Percentiles rank a stretch among this genome's conserved stretches.
Conservation (phyloP, 768 basidiomycete species). For the Podaxis sp. region DNA sequence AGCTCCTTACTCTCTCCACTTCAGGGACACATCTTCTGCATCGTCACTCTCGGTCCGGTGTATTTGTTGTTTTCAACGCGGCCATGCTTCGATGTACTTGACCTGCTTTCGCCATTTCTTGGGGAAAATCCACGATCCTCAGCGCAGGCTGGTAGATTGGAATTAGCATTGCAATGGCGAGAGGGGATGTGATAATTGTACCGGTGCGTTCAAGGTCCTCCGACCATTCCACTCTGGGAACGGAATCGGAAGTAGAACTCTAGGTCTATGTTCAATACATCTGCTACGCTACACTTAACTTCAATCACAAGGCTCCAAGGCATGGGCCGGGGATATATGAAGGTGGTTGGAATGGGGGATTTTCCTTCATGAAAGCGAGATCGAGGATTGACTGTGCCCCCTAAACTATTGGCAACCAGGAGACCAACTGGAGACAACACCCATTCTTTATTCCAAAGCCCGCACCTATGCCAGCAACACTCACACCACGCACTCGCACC, state of each 20-base stretch:
- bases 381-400: conserved; percentile 27
- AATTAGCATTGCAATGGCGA: background rate
- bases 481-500: conserved; percentile 19
- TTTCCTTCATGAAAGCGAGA: conserved; percentile 18
- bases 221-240: background rate
- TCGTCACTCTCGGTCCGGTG: conserved; percentile 27
- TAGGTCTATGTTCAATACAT: background rate
- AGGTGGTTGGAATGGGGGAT: conserved; percentile 20
- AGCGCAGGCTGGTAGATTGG: conserved; percentile 25
- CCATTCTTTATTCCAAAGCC: background rate
- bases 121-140: conserved; percentile 31
- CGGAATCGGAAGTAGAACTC: background rate
- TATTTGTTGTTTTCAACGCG: conserved; percentile 23
- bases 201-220: background rate
- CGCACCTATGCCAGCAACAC: background rate
- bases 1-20: conserved; percentile 22
- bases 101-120: conserved; percentile 15
- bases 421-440: conserved; percentile 20
- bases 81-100: conserved; percentile 13
- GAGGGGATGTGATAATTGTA: background rate
- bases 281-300: conserved; percentile 7
- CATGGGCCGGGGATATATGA: conserved; percentile 31
- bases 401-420: conserved; percentile 30
- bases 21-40: conserved; percentile 25
- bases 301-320: conserved; percentile 23